Base-by-base conservation (phyloP, 148 eudicot species). In the Silene conica region DNA sequence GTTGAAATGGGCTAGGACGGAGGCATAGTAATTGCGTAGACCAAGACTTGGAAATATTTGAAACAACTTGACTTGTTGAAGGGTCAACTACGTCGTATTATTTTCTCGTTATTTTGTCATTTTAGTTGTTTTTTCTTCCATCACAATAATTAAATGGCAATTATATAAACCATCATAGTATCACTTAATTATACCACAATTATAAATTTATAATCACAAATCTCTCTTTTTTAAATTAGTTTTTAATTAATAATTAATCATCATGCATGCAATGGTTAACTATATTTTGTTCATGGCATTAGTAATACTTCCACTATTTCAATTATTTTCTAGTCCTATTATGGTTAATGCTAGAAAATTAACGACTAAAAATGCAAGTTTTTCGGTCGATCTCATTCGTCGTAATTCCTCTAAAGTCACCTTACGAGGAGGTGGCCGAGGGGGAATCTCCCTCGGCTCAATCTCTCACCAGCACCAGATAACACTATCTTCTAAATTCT, bases 271-370 rank as follows among this genome's bases (percentile, higher is more conserved):
- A 10, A 43, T 67, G 25, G 56, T 45, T 21, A 46, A 9, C 5
- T n/a, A n/a, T 21, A 4, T 67, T 43, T 43, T 41, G 10, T 34
- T 67, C 18, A 20, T 67, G 25, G 28, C 6, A 45, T 3, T 64
- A 13, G 16, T 16, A 26, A 26, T 26, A 26, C 2, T 26, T 26
- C 28, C 28, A 26, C 28, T 26, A 1, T 26, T 26, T 26, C 28
- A 26, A 28, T 14, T 60, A 79, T 0, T 34, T 20, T 9, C 8
- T 71, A 31, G 8, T 41, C 64, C 15, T 28, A 71, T 71, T 12
- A n/a, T 57, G 41, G 52, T 56, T n/a, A 34, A 71, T 18, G 74
- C 74, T 56, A 56, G 64, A 56, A 71, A 71, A 28, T 28, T 58
- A 34, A 31, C 64, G 5, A 5, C 74, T 8, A 34, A 31, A 3